Base-by-base conservation (phyloP, 2,329 filamentous ascomycete species). In the Fusarium sp. region DNA sequence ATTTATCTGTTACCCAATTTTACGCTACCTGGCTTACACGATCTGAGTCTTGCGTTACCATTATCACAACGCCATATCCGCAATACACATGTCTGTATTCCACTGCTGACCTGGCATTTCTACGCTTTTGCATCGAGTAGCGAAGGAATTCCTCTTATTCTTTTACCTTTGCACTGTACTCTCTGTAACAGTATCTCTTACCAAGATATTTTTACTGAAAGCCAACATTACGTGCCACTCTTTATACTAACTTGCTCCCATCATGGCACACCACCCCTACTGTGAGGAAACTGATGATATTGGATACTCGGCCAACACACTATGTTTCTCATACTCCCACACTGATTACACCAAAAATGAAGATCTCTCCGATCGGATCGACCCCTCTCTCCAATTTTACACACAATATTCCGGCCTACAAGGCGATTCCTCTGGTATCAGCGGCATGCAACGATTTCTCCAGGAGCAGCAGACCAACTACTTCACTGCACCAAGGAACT, bases 391-490 rank as follows among this genome's bases (percentile, higher is more conserved):
- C 27, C 61, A 58, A 46, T 40, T 32, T n/a, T 19, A 40, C 7
- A 14, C 49, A 32, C 30, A 25, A 19, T 54, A 39, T 40, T 35
- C 51, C 27, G 20, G n/a, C 48, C 59, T 53, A 19, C 39, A 39
- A 25, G 27, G 4, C 20, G 32, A 45, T 15, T 40, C 43, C 17
- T 19, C 39, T 20, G 41, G 46, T 22, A 41, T 33, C 45, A 58
- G 40, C 23, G 41, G 56, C 27, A 66, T 68, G 53, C 71, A 70
- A 39, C 63, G 60, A 52, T 73, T 50, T 17, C 54, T 72, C 2
- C 59, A 59, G 14, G 71, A 68, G 27, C 46, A 50, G 11, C 50
- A 62, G 19, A 27, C 14, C n/a, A 48, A 20, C 30, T 56, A 53
- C 37, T 60, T 63, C 25, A 39, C 25, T 13, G 48, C 56, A 40